Conservation (phyloP, 768 basidiomycete genomes). For the Pulveroboletus sp. region DNA sequence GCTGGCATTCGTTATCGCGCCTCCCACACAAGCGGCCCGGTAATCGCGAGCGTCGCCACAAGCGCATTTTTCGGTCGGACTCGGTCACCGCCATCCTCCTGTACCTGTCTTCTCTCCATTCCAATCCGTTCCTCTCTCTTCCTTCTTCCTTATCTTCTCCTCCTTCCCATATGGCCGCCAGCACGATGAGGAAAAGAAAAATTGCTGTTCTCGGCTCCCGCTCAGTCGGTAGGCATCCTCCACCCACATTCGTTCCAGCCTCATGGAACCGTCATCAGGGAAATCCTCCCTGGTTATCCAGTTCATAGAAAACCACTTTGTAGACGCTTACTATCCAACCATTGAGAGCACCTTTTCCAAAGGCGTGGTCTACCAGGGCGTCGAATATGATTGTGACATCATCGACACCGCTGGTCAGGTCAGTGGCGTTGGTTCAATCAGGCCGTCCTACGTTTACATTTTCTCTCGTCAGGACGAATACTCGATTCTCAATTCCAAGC, state of each 20-base stretch:
- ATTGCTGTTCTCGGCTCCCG: conserved; percentile 85
- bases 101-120: conserved; percentile 9
- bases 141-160: neutral
- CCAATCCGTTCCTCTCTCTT: neutral
- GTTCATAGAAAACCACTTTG: conserved; percentile 89
- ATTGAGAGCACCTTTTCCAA: conserved; percentile 88
- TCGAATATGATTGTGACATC: conserved; percentile 94
- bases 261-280: conserved; percentile 46
- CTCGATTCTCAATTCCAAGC: conserved; percentile 87
- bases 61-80: conserved; percentile 16
- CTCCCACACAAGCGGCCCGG: conserved; percentile 27
- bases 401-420: conserved; percentile 98
- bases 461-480: conserved; percentile 68
- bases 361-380: conserved; percentile 79
- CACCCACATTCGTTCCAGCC: conserved; percentile 5
- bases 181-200: conserved; percentile 71
- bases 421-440: conserved; percentile 19
- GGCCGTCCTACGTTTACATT: conserved; percentile 1
- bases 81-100: conserved; percentile 11
- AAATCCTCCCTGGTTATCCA: conserved; percentile 92
- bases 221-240: conserved; percentile 66
- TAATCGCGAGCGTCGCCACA: conserved; percentile 28
- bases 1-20: conserved; percentile 14
- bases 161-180: conserved; percentile 28
- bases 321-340: conserved; percentile 92